These are phyloP conservation scores for Kwoniella shandongensis DNA, from an alignment of 768 basidiomycete genomes.

Conservation along the genomic window DNA sequence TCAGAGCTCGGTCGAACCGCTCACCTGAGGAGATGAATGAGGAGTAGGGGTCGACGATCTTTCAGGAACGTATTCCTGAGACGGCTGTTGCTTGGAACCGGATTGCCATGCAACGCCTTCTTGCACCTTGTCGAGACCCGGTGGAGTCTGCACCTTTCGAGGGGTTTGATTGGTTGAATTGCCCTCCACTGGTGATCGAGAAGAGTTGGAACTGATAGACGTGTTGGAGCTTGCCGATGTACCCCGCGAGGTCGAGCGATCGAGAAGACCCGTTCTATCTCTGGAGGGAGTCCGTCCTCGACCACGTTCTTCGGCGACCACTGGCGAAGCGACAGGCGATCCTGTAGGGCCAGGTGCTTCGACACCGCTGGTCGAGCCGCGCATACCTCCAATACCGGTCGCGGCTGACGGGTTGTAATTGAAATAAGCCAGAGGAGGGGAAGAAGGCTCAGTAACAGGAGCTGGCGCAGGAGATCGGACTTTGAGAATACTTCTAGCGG, in stretches of 20 bases:
- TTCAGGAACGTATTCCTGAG: slow-evolving; percentile 28
- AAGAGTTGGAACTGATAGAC: slow-evolving; percentile 21
- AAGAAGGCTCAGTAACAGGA: slow-evolving; percentile 25
- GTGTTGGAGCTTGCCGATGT: slow-evolving; percentile 28
- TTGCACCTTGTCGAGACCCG: slow-evolving; percentile 27
- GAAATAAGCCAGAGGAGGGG: slow-evolving; percentile 46
- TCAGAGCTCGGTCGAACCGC: slow-evolving; percentile 5
- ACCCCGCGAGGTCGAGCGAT: slow-evolving; percentile 36
- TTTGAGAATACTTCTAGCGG: slow-evolving; percentile 52
- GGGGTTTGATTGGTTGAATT: neutral
- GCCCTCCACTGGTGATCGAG: slow-evolving; percentile 22
- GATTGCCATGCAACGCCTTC: slow-evolving; percentile 23
- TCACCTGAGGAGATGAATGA: slow-evolving; percentile 53
- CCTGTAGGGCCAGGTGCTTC: slow-evolving; percentile 25
- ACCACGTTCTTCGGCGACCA: slow-evolving; percentile 15
- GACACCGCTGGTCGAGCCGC: slow-evolving; percentile 14
- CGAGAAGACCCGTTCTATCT: slow-evolving; percentile 21
- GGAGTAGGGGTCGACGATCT: slow-evolving; percentile 48
- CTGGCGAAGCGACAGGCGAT: slow-evolving; percentile 24
- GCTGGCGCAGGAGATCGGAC: slow-evolving; percentile 37
- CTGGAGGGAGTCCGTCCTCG: slow-evolving; percentile 16
- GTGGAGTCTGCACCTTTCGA: slow-evolving; percentile 12
- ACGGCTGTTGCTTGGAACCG: neutral
- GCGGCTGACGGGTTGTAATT: slow-evolving; percentile 53
- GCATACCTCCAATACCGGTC: slow-evolving; percentile 52